Evolutionary conservation across 768 basidiomycete species (phyloP).

Genomic region (Auricularia sp.): DNA sequence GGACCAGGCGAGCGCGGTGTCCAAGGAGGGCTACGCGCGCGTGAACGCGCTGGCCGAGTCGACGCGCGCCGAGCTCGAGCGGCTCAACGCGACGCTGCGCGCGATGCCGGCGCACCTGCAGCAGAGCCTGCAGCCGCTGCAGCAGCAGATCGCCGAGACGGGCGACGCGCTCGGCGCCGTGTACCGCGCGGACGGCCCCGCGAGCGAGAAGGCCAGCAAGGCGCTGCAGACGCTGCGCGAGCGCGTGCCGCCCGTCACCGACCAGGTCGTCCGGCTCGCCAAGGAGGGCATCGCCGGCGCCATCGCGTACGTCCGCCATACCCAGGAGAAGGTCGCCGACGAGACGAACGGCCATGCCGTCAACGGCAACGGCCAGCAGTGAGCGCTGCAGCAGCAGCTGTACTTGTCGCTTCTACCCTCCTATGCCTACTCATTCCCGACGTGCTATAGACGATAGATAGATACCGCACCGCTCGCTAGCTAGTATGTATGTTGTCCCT

Average conservation of each 20-base stretch:
- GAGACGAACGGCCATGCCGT: background rate
- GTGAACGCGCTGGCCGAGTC: background rate
- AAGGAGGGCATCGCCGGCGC: slow-evolving; percentile 4
- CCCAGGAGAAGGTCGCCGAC: background rate
- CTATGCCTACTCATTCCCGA: no score
- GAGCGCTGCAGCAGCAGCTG: no score
- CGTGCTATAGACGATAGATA: no score
- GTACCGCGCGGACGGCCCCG: slow-evolving; percentile 37
- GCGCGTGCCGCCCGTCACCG: slow-evolving; percentile 52
- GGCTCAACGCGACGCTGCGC: slow-evolving; percentile 34
- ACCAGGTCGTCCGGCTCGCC: slow-evolving; percentile 15
- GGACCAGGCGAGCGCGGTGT: background rate
- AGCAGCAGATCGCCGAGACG: slow-evolving; percentile 38
- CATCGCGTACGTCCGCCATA: slow-evolving; percentile 4
- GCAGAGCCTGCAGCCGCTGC: slow-evolving; percentile 48
- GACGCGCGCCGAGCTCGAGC: slow-evolving; percentile 1
- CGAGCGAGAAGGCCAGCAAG: slow-evolving; percentile 53
- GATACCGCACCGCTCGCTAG: no score
- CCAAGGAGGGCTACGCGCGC: background rate
- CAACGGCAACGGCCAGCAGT: no score
- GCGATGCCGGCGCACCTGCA: slow-evolving; percentile 45
- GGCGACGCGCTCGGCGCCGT: slow-evolving; percentile 30
- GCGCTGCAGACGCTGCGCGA: slow-evolving; percentile 49
- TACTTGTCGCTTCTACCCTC: no score
- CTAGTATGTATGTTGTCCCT: no score